Evolutionary conservation across 805 yeast species (phyloP).

Genomic region (Alloascoidea africana): DNA sequence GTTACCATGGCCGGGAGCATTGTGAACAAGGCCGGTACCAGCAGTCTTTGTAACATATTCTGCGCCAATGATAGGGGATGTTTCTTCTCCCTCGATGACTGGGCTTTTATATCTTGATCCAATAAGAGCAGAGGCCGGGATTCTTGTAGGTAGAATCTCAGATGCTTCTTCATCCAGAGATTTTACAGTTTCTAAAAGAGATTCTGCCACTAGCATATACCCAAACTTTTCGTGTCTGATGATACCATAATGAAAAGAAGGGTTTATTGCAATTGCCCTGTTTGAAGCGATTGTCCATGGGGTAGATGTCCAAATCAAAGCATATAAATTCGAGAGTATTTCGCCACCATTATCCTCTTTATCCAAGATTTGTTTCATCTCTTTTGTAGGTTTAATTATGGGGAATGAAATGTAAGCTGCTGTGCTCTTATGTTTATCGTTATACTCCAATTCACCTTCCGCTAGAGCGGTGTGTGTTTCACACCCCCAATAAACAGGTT

Average conservation of each 20-base stretch:
- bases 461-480: slow-evolving; percentile 91
- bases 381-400: slow-evolving; percentile 16
- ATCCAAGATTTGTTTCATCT: background rate
- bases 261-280: slow-evolving; percentile 62
- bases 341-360: background rate
- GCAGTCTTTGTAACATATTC: slow-evolving; percentile 65
- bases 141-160: slow-evolving; percentile 12
- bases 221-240: slow-evolving; percentile 23
- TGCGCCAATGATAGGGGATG: slow-evolving; percentile 58
- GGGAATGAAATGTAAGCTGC: slow-evolving; percentile 64
- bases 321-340: slow-evolving; percentile 11
- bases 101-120: slow-evolving; percentile 41
- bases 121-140: slow-evolving; percentile 28
- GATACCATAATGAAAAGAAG: slow-evolving; percentile 41
- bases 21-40: slow-evolving; percentile 94
- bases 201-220: slow-evolving; percentile 39
- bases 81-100: slow-evolving; percentile 19
- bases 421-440: slow-evolving; percentile 48
- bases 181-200: slow-evolving; percentile 26
- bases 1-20: slow-evolving; percentile 96
- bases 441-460: slow-evolving; percentile 90
- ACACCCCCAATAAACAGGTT: slow-evolving; percentile 97
- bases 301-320: slow-evolving; percentile 90
- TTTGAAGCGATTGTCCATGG: slow-evolving; percentile 96
- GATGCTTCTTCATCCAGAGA: slow-evolving; percentile 1